A percentile compares a stretch with the other conserved stretches of the same genome.
These are phyloP conservation scores for Neurospora tetrasperma DNA, from an alignment of 495 filamentous ascomycete species.

Conservation along the genomic window DNA sequence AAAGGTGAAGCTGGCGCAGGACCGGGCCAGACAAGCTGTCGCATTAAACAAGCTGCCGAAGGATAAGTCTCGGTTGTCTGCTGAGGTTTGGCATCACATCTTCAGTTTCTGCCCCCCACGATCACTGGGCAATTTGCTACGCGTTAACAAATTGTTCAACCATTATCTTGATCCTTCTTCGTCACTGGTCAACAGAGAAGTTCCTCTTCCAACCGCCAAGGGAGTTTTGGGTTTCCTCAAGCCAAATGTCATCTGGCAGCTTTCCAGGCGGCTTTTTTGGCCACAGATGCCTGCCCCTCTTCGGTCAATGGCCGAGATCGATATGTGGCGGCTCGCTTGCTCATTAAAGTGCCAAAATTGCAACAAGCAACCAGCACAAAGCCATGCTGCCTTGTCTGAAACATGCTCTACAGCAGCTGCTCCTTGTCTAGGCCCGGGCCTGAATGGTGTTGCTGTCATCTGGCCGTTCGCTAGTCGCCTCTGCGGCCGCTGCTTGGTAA, in stretches of 20 bases:
- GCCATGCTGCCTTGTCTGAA: neutral
- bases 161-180: constrained; percentile 39
- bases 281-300: constrained; percentile 48
- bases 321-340: constrained; percentile 53
- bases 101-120: constrained; percentile 45
- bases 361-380: constrained; percentile 14
- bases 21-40: constrained; percentile 3
- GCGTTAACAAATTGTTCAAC: constrained; percentile 43
- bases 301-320: constrained; percentile 42
- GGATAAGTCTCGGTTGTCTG: constrained; percentile 35
- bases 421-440: constrained; percentile 42
- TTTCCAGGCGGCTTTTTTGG: constrained; percentile 45
- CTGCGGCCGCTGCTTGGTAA: constrained; percentile 52
- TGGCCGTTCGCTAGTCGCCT: constrained; percentile 57
- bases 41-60: constrained; percentile 3
- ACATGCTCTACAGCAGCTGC: constrained; percentile 16
- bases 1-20: constrained; percentile 28
- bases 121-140: constrained; percentile 38
- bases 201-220: constrained; percentile 12
- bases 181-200: constrained; percentile 12
- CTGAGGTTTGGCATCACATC: constrained; percentile 46
- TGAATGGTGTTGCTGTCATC: constrained; percentile 40
- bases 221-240: constrained; percentile 20
- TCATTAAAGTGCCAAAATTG: constrained; percentile 47
- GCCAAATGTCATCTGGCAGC: constrained; percentile 50